Percentiles rank a stretch among this genome's conserved stretches.
Evolutionary conservation across 768 basidiomycete genomes (phyloP).

Genomic region (Pulveroboletus sp.): DNA sequence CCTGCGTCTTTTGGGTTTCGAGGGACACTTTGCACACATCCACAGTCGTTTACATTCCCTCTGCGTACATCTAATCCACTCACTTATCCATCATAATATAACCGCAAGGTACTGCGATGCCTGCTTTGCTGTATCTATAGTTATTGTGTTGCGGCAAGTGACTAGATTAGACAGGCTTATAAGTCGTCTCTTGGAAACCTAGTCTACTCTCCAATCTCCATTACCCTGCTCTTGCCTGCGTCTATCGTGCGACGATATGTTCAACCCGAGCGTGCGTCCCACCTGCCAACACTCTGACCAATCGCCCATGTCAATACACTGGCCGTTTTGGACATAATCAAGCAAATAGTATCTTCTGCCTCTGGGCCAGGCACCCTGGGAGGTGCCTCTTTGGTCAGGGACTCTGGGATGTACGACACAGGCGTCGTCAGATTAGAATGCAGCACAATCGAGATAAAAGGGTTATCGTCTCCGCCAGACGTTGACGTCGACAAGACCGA

Average conservation of each 20-base stretch:
- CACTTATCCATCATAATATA: slow-evolving; percentile 36
- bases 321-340: slow-evolving; percentile 32
- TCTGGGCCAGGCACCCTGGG: slow-evolving; percentile 41
- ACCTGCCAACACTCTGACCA: slow-evolving; percentile 40
- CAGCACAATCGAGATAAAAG: slow-evolving; percentile 17
- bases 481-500: slow-evolving; percentile 7
- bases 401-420: slow-evolving; percentile 44
- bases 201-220: slow-evolving; percentile 39
- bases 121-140: slow-evolving; percentile 33
- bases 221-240: slow-evolving; percentile 23
- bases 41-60: slow-evolving; percentile 19
- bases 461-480: slow-evolving; percentile 2
- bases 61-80: slow-evolving; percentile 30
- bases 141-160: slow-evolving; percentile 28
- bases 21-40: slow-evolving; percentile 14
- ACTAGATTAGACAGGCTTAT: slow-evolving; percentile 28
- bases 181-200: slow-evolving; percentile 13
- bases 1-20: slow-evolving; percentile 11
- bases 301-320: slow-evolving; percentile 36
- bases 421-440: slow-evolving; percentile 45
- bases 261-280: slow-evolving; percentile 41
- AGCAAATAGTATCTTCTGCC: slow-evolving; percentile 50
- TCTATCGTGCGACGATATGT: no score
- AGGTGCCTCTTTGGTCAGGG: slow-evolving; percentile 25
- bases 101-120: slow-evolving; percentile 20